Percentiles rank a stretch among this genome's conserved stretches.
These are phyloP conservation scores for Funneliformis geosporum DNA, from an alignment of 192 early-diverging fungal species.

Conservation along the genomic window DNA sequence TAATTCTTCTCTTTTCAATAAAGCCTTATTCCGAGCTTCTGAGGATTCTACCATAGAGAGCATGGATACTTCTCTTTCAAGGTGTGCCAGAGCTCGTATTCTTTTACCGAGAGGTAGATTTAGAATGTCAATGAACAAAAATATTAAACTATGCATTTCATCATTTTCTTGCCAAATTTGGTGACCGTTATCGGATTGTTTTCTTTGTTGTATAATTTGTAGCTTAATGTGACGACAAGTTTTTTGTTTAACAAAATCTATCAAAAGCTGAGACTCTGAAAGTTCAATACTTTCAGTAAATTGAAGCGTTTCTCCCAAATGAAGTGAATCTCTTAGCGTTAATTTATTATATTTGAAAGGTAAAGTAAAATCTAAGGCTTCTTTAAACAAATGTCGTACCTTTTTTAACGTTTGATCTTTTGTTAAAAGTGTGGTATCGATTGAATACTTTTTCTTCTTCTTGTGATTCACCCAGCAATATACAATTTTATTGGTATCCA, in stretches of 20 bases:
- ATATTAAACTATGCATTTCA: constrained; percentile 6
- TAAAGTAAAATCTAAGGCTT: not conserved
- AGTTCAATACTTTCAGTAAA: constrained; percentile 17
- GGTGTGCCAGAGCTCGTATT: constrained; percentile 19
- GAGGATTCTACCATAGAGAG: constrained; percentile 23
- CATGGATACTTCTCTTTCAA: constrained; percentile 26
- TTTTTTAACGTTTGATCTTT: constrained; percentile 15
- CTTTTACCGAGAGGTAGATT: constrained; percentile 6
- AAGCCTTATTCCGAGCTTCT: constrained; percentile 1
- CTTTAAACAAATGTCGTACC: constrained; percentile 25
- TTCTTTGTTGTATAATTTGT: constrained; percentile 24
- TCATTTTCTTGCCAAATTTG: constrained; percentile 23
- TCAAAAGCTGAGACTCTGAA: not conserved
- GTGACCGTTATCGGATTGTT: not conserved
- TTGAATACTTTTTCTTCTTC: not conserved
- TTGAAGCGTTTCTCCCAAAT: not conserved
- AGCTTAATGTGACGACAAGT: constrained; percentile 20
- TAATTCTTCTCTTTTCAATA: constrained; percentile 15
- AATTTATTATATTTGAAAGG: too few relatives aligned
- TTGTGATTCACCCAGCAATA: not conserved
- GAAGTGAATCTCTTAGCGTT: not conserved
- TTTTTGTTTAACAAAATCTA: constrained; percentile 23
- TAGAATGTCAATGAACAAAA: not conserved
- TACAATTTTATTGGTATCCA: not conserved
- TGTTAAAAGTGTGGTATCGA: constrained; percentile 14